Percentiles rank a stretch among this genome's conserved stretches.
Conservation (phyloP, 495 filamentous ascomycete species). For the Hypoxylon intermedium region DNA sequence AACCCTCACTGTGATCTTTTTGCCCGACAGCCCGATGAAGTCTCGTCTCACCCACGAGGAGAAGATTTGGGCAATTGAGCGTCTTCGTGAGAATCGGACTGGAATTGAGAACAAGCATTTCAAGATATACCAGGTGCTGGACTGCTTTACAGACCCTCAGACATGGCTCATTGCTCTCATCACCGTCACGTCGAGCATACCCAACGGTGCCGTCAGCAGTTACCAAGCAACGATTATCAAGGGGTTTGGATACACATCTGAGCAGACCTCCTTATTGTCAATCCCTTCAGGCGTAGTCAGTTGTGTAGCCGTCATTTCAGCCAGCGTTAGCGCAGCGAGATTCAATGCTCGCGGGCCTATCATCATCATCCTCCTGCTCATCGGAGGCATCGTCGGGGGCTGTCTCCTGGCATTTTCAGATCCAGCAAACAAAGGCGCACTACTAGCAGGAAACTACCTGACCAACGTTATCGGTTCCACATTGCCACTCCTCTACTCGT, state of each 20-base stretch:
- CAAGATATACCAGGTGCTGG: slow-evolving; percentile 65
- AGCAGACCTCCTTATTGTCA: slow-evolving; percentile 38
- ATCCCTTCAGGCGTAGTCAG: slow-evolving; percentile 29
- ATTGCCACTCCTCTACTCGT: slow-evolving; percentile 36
- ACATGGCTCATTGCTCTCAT: slow-evolving; percentile 49
- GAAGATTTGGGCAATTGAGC: slow-evolving; percentile 61
- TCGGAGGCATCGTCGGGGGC: slow-evolving; percentile 47
- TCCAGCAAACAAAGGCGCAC: slow-evolving; percentile 41
- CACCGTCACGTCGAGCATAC: slow-evolving; percentile 25
- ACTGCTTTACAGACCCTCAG: slow-evolving; percentile 63
- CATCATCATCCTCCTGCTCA: slow-evolving; percentile 28
- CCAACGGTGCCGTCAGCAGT: slow-evolving; percentile 33
- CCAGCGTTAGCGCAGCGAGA: slow-evolving; percentile 15
- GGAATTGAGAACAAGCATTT: slow-evolving; percentile 73
- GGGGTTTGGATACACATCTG: slow-evolving; percentile 52
- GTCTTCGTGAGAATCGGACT: slow-evolving; percentile 67
- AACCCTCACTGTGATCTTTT: slow-evolving; percentile 37
- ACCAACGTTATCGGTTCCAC: slow-evolving; percentile 39
- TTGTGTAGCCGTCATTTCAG: slow-evolving; percentile 23
- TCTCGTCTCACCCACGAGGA: slow-evolving; percentile 57
- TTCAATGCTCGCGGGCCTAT: slow-evolving; percentile 30
- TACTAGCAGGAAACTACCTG: slow-evolving; percentile 51
- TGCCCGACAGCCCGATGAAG: slow-evolving; percentile 59
- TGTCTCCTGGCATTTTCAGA: slow-evolving; percentile 45
- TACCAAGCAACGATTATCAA: slow-evolving; percentile 51